Base-by-base conservation (phyloP, 805 yeast species). In the Wickerhamomyces subpelliculosus region DNA sequence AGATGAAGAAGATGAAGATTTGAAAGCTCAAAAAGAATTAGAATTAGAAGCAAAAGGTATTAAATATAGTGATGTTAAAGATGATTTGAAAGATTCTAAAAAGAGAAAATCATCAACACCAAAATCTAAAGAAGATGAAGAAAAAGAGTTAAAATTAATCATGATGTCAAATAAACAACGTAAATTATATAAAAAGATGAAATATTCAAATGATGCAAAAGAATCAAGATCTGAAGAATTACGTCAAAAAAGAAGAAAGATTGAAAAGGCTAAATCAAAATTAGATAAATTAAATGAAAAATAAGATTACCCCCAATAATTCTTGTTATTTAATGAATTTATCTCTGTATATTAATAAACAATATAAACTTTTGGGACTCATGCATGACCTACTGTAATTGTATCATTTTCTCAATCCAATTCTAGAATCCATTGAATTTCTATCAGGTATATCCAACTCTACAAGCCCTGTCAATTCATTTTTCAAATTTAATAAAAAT, bases 161-260 rank as follows among this genome's bases (percentile, higher is more conserved):
- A 90, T 93, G 98, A 90, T 93, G 98, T 75, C 90, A 52, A 88
- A 88, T 69, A 93, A 90, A 65, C 95, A 90, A 68, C 84, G 88
- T 72, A 86, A 85, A 62, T 70, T 89, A 48, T 93, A 93, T 72
- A 84, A 84, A 70, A 84, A 84, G 80, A 86, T 90, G 95, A 93
- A 87, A 67, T 80, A 86, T 60, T 90, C 95, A 42, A 77, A 84
- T 52, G 80, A 81, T 42, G 78, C 85, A 75, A 84, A 85, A 67
- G 87, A 84, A 55, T 72, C 72, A 37, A 79, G 90, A 64, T 76
- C 77, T 54, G 83, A 81, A 41, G 74, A 70, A 38, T 68, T 84
- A 59, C 68, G 73, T 53, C 72, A 74, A 62, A 84, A 84, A 76
- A 80, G 72, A 63, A 75, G 75, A 62, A 78, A 75, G 58, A 65